A percentile compares a stretch with the other conserved stretches of the same genome.
Evolutionary conservation across 164 flowering plant genomes (phyloP).

Genomic region (Dillenia turbinata): DNA sequence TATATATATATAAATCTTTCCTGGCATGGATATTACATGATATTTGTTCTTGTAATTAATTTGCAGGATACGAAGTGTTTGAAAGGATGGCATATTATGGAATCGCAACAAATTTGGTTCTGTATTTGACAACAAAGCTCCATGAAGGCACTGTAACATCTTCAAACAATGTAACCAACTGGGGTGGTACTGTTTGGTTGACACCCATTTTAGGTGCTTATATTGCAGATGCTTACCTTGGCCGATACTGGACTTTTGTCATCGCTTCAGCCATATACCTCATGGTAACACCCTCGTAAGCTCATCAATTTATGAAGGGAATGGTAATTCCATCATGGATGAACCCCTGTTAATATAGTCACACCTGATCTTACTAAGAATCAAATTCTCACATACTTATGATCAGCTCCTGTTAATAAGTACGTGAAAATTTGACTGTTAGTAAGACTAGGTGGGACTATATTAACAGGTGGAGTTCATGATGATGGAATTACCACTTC

Average conservation of each 20-base stretch:
- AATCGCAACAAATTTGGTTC: slow-evolving; percentile 55
- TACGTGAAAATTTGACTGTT: too few relatives aligned
- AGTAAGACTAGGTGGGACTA: too few relatives aligned
- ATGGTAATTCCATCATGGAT: too few relatives aligned
- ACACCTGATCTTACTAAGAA: too few relatives aligned
- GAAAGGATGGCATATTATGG: slow-evolving; percentile 82
- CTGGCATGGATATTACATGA: too few relatives aligned
- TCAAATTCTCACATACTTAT: too few relatives aligned
- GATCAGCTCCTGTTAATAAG: too few relatives aligned
- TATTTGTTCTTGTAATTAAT: too few relatives aligned
- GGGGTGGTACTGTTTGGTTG: slow-evolving; percentile 65
- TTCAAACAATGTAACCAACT: slow-evolving; percentile 58
- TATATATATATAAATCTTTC: too few relatives aligned
- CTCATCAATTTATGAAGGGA: neutral
- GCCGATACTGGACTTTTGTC: slow-evolving; percentile 69
- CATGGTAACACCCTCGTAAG: slow-evolving; percentile 20
- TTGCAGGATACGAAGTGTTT: slow-evolving; percentile 55
- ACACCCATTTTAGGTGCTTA: slow-evolving; percentile 70
- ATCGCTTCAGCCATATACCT: slow-evolving; percentile 47
- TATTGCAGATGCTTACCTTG: slow-evolving; percentile 61
- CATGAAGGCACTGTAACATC: slow-evolving; percentile 64
- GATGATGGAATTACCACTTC: too few relatives aligned
- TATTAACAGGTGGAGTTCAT: too few relatives aligned
- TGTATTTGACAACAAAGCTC: slow-evolving; percentile 46
- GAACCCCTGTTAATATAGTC: too few relatives aligned